Base-by-base conservation (phyloP, 345 rosid genomes). In the Sisymbrium altissimum region DNA sequence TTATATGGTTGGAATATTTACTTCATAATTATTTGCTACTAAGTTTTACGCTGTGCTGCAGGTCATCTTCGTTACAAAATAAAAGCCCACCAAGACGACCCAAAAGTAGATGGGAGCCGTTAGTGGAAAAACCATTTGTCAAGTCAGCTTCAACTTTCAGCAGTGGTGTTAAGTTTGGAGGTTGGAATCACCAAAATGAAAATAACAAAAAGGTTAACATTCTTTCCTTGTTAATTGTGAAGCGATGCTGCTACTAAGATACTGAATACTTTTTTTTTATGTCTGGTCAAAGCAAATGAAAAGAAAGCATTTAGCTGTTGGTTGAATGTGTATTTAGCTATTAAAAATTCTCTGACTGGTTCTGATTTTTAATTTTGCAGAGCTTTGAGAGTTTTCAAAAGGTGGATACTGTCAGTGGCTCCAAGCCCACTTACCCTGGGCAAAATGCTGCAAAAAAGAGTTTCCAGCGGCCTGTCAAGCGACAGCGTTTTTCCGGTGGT, bases 81-180 rank as follows among this genome's bases (percentile, higher is more conserved):
- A 90, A 78, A 79, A 93, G 96, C 76, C 95, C 96, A 64, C 75
- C 81, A 54, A 85, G 84, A 80, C 84, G 95, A 76, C 55, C 90
- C 62, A 94, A 94, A 81, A 94, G 99, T 73, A 86, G 99, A 80
- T 96, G 99, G 99, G 99, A 92, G 86, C 99, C 99, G 64, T 64
- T 96, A 69, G 83, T 74, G 29, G 97, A 87, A 80, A 92, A 90
- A 73, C 65, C 75, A 8, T 74, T 76, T 71, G 89, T 84, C 43
- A 87, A 83, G 57, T 70, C 81, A 50, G 75, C 78, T 72, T 62
- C 84, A 71, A 63, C 67, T 41, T 74, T 58, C 69, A 83, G 64
- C 80, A 75, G 68, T 74, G 68, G 77, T 63, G 75, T 70, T 70
- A 87, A 83, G 79, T 85, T 73, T 83, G 88, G 90, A 69, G 86